Conservation (phyloP, 2,329 filamentous ascomycete genomes). For the Fusarium subtropicale region DNA sequence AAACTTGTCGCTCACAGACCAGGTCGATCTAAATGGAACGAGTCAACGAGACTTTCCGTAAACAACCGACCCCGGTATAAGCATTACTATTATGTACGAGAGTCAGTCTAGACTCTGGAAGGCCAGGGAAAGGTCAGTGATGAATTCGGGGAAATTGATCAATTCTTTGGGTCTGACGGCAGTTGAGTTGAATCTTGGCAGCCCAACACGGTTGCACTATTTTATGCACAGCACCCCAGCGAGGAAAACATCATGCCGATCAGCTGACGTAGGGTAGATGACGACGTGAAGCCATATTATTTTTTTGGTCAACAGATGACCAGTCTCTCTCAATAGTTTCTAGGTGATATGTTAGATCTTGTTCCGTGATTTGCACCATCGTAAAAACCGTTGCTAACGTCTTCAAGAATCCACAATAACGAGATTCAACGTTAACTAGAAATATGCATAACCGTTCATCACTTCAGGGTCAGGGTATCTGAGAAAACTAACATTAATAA, state of each 20-base stretch:
- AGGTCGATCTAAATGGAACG: constrained; percentile 28
- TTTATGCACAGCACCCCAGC: not conserved
- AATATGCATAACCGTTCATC: not conserved
- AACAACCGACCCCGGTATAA: constrained; percentile 24
- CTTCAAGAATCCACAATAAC: not conserved
- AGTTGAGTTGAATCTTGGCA: constrained; percentile 1
- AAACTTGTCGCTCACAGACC: constrained; percentile 13
- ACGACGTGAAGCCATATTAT: not conserved
- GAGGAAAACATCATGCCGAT: not conserved
- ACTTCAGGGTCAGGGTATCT: not conserved
- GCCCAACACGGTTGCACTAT: not conserved
- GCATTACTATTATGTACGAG: not conserved
- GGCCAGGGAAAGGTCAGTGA: not conserved
- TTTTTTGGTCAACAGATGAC: not conserved
- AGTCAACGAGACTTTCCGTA: constrained; percentile 23
- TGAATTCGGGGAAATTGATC: not conserved
- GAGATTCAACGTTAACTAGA: not conserved
- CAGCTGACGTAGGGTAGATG: constrained; percentile 14
- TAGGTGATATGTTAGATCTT: not conserved
- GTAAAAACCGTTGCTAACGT: too few species aligned
- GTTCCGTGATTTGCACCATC: not conserved
- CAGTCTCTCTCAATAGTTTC: not conserved
- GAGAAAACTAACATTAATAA: not conserved
- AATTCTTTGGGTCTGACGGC: not conserved
- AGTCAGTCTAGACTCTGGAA: constrained; percentile 1